Evolutionary conservation across 2,329 filamentous ascomycete genomes (phyloP).

Genomic region (Proliferodiscus dingleyae): DNA sequence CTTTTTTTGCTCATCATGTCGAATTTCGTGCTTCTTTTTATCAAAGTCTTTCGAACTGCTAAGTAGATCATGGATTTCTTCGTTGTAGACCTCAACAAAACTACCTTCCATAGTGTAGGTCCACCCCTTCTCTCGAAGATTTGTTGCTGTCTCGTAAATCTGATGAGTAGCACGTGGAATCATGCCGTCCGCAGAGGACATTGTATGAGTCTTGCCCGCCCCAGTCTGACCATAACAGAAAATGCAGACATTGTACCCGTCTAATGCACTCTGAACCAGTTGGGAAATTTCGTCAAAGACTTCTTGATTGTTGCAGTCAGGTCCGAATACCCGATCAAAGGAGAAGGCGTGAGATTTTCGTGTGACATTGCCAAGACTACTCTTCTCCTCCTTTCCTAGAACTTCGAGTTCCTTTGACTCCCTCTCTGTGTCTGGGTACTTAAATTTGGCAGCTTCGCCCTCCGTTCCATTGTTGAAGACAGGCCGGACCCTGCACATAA

Average conservation of each 20-base stretch:
- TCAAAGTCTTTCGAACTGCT: conserved; percentile 65
- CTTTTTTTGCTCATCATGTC: conserved; percentile 76
- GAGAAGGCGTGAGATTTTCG: conserved; percentile 80
- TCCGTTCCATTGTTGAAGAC: conserved; percentile 51
- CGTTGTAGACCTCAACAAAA: conserved; percentile 98
- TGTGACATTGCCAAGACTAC: conserved; percentile 68
- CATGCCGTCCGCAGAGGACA: conserved; percentile 89
- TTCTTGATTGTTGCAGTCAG: conserved; percentile 70
- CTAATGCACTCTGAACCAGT: conserved; percentile 89
- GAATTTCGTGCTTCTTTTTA: conserved; percentile 82
- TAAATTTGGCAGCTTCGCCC: conserved; percentile 66
- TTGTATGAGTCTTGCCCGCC: conserved; percentile 93
- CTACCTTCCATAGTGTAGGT: conserved; percentile 89
- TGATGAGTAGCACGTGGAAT: conserved; percentile 90
- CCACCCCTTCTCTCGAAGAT: conserved; percentile 88
- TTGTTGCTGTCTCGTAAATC: conserved; percentile 83
- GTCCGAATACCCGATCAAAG: conserved; percentile 90
- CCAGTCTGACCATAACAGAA: conserved; percentile 98
- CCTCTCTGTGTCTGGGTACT: conserved; percentile 72
- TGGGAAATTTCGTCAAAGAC: conserved; percentile 97
- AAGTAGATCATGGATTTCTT: conserved; percentile 88
- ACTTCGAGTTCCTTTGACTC: conserved; percentile 85
- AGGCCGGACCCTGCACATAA: conserved; percentile 94
- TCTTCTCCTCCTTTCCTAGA: conserved; percentile 77
- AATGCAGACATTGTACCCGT: conserved; percentile 98